Base-by-base conservation (phyloP, 768 basidiomycete species). In the Leccinum subgranulosum region DNA sequence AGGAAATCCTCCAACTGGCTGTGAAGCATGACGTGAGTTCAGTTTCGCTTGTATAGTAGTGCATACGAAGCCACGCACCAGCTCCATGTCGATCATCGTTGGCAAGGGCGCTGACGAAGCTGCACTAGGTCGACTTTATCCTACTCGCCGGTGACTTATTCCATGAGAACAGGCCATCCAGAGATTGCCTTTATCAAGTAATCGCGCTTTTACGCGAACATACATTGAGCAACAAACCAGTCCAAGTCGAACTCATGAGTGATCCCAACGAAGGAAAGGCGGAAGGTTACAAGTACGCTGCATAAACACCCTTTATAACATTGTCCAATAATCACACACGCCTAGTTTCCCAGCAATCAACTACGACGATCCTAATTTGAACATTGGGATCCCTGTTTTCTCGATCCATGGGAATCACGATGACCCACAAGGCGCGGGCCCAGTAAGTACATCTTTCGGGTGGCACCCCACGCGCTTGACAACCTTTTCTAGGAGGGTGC, bases 401-500 rank as follows among this genome's bases (percentile, higher is more conserved):
- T 98, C 96, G 0, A 98, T 99, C 52, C 97, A 99, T 67, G 97
- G 97, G 45, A 99, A 99, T 68, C 97, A 99, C 73, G 97, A 99
- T 67, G 97, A 99, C 66, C 97, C 97, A 33, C 97, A 98, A 75
- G 97, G 97, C 19, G 88, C 94, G 21, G 94, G 95, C 3, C 80
- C 90, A 9, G 94, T 94, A 65, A 60, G 91, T 75, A 11, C 52
- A 21, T 23, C 12, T 50, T 21, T 11, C 11, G 10, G 28, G 25
- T 51, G 12, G 11, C 21, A 17, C 49, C 49, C 2, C 50, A 51
- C 39, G 10, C 19, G 23, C 5, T 39, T 36, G 43, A 55, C 60
- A 10, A 53, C 4, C 11, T 19, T 34, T n/a, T 49, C 9, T 61
- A 96, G 93, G 89, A 94, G 77, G 97, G 97, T 10, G 97, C 97